Percentiles rank a stretch among this genome's conserved stretches.
phyloP scores from a whole-genome alignment of 2,329 filamentous ascomycete genomes.

The Clathrospora elynae region DNA sequence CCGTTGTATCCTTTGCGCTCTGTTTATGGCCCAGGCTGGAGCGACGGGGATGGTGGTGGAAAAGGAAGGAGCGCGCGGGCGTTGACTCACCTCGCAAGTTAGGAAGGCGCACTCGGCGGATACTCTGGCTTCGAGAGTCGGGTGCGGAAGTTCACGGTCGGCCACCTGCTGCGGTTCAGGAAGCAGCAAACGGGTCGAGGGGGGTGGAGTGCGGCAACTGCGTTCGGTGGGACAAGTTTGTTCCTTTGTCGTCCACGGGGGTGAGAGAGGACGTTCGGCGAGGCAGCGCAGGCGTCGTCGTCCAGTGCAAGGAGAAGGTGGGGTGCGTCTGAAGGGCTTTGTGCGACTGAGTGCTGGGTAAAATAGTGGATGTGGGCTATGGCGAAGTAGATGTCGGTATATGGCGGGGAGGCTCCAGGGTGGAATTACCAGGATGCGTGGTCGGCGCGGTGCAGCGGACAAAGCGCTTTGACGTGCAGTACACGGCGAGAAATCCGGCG shows the following conservation, averaged over 20 bases:
- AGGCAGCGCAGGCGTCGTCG: constrained; percentile 10
- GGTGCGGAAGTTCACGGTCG: constrained; percentile 4
- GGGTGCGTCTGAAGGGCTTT: constrained; percentile 23
- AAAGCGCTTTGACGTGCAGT: constrained; percentile 12
- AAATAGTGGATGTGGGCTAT: constrained; percentile 32
- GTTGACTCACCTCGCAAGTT: constrained; percentile 43
- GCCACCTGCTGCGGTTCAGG: constrained; percentile 18
- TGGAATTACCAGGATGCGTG: constrained; percentile 23
- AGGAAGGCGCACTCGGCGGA: constrained; percentile 19
- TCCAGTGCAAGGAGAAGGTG: constrained; percentile 17
- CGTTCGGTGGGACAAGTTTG: constrained; percentile 36
- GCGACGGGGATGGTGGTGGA: constrained; percentile 17
- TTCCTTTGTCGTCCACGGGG: constrained; percentile 31
- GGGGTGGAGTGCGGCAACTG: constrained; percentile 17
- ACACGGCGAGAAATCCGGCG: constrained; percentile 6
- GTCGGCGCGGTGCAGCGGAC: constrained; percentile 10
- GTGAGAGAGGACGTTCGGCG: constrained; percentile 11
- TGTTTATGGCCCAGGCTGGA: constrained; percentile 25
- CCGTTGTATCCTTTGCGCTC: constrained; percentile 31
- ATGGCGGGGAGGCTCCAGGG: constrained; percentile 39
- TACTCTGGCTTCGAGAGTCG: constrained; percentile 12
- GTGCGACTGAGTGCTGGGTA: constrained; percentile 28
- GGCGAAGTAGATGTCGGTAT: constrained; percentile 27
- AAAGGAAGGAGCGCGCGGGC: constrained; percentile 20
- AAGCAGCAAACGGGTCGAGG: constrained; percentile 30